These are phyloP conservation scores for Acacia crassicarpa DNA, from an alignment of 306 rosid genomes.

Conservation along the genomic window DNA sequence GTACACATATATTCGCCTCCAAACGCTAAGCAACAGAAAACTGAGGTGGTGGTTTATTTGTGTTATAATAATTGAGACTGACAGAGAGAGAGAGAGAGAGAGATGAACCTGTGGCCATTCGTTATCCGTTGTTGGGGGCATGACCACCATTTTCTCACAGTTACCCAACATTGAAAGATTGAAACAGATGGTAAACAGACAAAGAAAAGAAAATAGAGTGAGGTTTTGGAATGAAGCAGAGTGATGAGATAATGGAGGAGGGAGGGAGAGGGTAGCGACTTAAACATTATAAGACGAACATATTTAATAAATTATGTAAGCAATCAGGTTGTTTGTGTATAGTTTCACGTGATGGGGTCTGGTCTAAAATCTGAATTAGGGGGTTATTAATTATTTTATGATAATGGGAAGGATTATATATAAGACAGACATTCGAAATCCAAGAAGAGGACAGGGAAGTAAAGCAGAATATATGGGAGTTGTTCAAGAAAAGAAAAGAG, in stretches of 20 bases:
- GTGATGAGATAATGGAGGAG: neutral
- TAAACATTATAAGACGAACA: neutral
- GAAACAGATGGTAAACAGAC: neutral
- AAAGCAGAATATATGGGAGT: conserved; percentile 44
- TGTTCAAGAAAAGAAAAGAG: conserved; percentile 46
- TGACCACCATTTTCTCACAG: conserved; percentile 16
- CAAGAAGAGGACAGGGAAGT: conserved; percentile 54
- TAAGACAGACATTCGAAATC: conserved; percentile 56
- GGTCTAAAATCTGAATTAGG: conserved; percentile 2
- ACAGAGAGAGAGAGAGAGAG: neutral
- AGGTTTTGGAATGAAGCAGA: neutral
- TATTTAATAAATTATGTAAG: neutral
- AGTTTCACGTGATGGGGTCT: conserved; percentile 19
- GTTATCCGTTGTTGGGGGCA: neutral
- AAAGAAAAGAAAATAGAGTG: neutral
- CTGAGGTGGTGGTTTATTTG: neutral
- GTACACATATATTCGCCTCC: conserved; percentile 1
- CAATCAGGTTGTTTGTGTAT: neutral
- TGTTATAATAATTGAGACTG: conserved; percentile 14
- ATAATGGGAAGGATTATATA: conserved; percentile 6
- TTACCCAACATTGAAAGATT: conserved; percentile 1
- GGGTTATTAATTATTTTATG: neutral
- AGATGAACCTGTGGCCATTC: conserved; percentile 12
- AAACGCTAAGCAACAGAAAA: conserved; percentile 1
- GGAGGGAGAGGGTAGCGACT: neutral